Evolutionary conservation across 176 grass and related monocot genomes (phyloP), one percentile per base, ranked within the genome.

Genomic region (Ensete ventricosum): DNA sequence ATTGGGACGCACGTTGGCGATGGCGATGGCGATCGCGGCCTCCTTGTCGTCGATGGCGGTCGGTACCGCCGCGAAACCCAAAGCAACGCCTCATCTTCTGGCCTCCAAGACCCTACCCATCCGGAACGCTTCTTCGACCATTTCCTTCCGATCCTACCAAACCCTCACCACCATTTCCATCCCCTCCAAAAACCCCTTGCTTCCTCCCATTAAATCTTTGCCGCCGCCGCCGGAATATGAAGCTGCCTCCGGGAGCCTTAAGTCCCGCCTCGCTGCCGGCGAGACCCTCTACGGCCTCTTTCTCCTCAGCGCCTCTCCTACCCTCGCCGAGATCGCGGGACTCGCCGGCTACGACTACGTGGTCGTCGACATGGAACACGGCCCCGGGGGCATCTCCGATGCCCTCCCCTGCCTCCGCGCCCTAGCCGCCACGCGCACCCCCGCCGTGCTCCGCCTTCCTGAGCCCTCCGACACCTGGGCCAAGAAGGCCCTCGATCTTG

Each of bases 401-500:
- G 86, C 94, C 12, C 83, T 98, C 34, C 71, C 90, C 24, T 98
- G 90, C 80, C 88, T 98, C 64, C 78, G 94, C 50, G 90, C 90
- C n/a, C 94, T 98, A 58, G 94, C 89, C 25, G 90, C 90, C 20
- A 66, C 86, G 17, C 76, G 74, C 27, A 93, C 90, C 23, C 84
- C 94, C 0, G 88, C 90, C 52, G 69, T 98, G 34, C 72, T 98
- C 70, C 90, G 94, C 73, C 78, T 98, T 29, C 88, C 86, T 1
- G 94, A 93, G 77, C 67, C 79, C 4, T 84, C 84, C 79, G 72
- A 88, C 16, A 72, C 83, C 24, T 98, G 90, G 94, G 84, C 94
- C 16, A 98, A 98, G 86, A 98, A 98, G 82, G 90, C 84, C 43
- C 84, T 98, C 77, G 90, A 98, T 85, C 84, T 98, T 49, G 90